phyloP scores from a whole-genome alignment of 1,284 basidiomycete species.

The Austropuccinia psidii region DNA sequence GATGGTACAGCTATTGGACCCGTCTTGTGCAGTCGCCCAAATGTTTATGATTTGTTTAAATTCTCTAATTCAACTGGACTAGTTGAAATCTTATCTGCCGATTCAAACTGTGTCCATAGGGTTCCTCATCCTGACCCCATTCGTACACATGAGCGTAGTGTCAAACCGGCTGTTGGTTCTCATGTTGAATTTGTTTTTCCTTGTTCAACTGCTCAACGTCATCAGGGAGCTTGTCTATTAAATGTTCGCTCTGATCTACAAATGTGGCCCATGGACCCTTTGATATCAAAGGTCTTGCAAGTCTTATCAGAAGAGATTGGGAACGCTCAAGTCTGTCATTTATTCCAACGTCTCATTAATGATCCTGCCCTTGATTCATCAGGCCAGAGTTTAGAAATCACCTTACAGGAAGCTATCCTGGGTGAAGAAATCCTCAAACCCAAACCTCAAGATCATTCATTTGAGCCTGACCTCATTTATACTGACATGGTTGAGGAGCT shows the following conservation, averaged over 20 bases:
- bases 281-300: slow-evolving; percentile 16
- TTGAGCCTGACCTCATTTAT: neutral
- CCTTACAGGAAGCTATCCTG: slow-evolving; percentile 15
- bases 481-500: slow-evolving; percentile 4
- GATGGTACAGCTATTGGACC: slow-evolving; percentile 56
- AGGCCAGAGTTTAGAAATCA: neutral
- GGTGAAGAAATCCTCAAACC: slow-evolving; percentile 5
- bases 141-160: slow-evolving; percentile 7
- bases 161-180: slow-evolving; percentile 2
- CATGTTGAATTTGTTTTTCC: slow-evolving; percentile 24
- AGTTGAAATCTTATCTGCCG: slow-evolving; percentile 29
- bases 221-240: neutral
- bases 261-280: slow-evolving; percentile 20
- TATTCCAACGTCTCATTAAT: slow-evolving; percentile 10
- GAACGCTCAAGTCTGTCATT: slow-evolving; percentile 6
- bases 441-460: neutral
- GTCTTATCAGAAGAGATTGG: slow-evolving; percentile 28
- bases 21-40: slow-evolving; percentile 58
- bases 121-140: slow-evolving; percentile 10
- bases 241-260: slow-evolving; percentile 7
- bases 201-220: neutral
- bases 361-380: neutral
- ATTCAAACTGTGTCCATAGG: slow-evolving; percentile 25
- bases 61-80: slow-evolving; percentile 13
- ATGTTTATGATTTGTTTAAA: slow-evolving; percentile 60